Base-by-base conservation (phyloP, 2,329 filamentous ascomycete genomes). In the Monosporascus cannonballus region DNA sequence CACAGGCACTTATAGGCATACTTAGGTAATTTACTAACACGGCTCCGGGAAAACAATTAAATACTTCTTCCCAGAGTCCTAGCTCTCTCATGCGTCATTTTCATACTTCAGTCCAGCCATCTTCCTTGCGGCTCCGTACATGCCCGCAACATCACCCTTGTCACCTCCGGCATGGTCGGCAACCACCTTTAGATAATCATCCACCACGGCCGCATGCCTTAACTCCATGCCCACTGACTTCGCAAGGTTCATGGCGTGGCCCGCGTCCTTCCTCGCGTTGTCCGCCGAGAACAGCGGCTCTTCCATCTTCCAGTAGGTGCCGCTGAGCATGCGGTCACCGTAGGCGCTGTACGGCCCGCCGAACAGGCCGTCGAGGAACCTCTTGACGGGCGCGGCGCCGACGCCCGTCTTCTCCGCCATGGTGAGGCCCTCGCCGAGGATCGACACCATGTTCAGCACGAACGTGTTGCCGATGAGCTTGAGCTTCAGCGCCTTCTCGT, bases 391-490 rank as follows among this genome's bases (percentile, higher is more conserved):
- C 1, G 85, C 81, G 0, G 77, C 78, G 2, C 89, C 90, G 3
- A 96, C 73, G 0, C 90, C 90, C 0, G 81, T 79, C 70, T 92
- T 93, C 69, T 96, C 90, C 5, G 90, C 90, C 6, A 91, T 71
- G 1, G 87, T 83, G 64, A 93, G 81, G 6, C 85, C 87, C 72
- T 96, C 90, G 1, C 88, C 84, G 4, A 96, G 73, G 49, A 89
- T 80, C 64, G 91, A 86, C 24, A 92, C 81, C 80, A 92, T 92
- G 72, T 89, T 88, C 41, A 95, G 68, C 61, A 96, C 79, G 67
- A 96, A 92, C 0, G 87, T 89, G 70, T 96, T 96, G 53, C 92
- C 91, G 9, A 96, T 79, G 20, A 96, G 76, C 71, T 96, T 94
- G 47, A 96, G 75, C 46, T 83, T 79, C 2, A 84, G 80, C 4